phyloP scores from a whole-genome alignment of 257 asterid species.

The Primulina tabacum region DNA sequence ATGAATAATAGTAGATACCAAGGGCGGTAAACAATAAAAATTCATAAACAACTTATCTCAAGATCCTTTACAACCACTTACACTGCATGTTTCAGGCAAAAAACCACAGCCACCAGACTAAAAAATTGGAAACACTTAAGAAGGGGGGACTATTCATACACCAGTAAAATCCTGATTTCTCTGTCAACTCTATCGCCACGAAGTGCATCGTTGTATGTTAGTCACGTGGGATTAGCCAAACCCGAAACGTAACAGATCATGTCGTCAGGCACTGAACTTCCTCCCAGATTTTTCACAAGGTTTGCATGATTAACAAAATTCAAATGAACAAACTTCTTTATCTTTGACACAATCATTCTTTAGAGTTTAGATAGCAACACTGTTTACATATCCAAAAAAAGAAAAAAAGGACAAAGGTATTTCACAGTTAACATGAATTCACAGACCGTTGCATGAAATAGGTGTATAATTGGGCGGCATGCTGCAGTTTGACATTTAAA shows the following conservation, averaged over 20 bases:
- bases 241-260: too few species aligned
- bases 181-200: too few species aligned
- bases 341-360: neutral
- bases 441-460: neutral
- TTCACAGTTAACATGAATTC: neutral
- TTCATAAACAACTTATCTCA: neutral
- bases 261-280: neutral
- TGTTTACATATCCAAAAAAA: neutral
- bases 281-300: neutral
- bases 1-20: neutral
- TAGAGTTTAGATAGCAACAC: neutral
- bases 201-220: too few species aligned
- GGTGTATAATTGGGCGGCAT: neutral
- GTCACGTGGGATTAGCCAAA: too few species aligned
- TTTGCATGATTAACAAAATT: neutral
- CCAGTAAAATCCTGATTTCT: too few species aligned
- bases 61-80: neutral
- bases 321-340: neutral
- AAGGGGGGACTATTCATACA: too few species aligned
- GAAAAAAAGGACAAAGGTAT: neutral
- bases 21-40: neutral
- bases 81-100: too few species aligned
- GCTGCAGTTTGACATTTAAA: neutral
- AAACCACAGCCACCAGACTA: too few species aligned
- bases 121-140: too few species aligned